Percentiles rank a stretch among this genome's conserved stretches.
Evolutionary conservation across 805 yeast species (phyloP).

Genomic region (Schizosaccharomyces octosporus): DNA sequence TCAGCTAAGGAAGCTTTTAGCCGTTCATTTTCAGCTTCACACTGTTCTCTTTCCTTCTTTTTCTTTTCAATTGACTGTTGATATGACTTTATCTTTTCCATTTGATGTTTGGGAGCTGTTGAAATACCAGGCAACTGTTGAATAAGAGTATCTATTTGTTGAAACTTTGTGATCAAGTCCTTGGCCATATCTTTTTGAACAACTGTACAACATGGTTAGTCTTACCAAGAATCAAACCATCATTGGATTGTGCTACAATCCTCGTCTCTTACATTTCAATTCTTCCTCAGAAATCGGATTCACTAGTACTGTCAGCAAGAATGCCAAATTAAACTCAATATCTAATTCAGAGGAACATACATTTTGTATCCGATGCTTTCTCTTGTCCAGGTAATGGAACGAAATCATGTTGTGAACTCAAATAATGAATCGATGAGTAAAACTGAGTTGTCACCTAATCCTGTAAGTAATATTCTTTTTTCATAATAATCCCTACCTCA

Average conservation of each 20-base stretch:
- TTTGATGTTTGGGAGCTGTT: slow-evolving; percentile 48
- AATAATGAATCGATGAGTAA: slow-evolving; percentile 6
- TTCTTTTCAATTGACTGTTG: slow-evolving; percentile 21
- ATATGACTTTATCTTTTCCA: slow-evolving; percentile 33
- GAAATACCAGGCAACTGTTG: slow-evolving; percentile 84
- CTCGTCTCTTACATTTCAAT: not conserved
- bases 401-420: slow-evolving; percentile 27
- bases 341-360: slow-evolving; percentile 12
- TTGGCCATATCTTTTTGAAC: slow-evolving; percentile 51
- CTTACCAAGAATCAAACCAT: not conserved
- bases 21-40: not conserved
- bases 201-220: not conserved
- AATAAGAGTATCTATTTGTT: slow-evolving; percentile 64
- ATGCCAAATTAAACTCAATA: slow-evolving; percentile 9
- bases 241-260: too few relatives aligned
- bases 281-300: slow-evolving; percentile 1
- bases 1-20: not conserved
- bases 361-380: slow-evolving; percentile 38
- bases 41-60: not conserved
- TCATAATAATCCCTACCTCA: not conserved
- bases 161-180: slow-evolving; percentile 59
- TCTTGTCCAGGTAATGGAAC: slow-evolving; percentile 27
- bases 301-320: slow-evolving; percentile 1
- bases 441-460: slow-evolving; percentile 6
- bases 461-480: not conserved